Base-by-base conservation (phyloP, 805 yeast species). In the Lipomyces kockii region DNA sequence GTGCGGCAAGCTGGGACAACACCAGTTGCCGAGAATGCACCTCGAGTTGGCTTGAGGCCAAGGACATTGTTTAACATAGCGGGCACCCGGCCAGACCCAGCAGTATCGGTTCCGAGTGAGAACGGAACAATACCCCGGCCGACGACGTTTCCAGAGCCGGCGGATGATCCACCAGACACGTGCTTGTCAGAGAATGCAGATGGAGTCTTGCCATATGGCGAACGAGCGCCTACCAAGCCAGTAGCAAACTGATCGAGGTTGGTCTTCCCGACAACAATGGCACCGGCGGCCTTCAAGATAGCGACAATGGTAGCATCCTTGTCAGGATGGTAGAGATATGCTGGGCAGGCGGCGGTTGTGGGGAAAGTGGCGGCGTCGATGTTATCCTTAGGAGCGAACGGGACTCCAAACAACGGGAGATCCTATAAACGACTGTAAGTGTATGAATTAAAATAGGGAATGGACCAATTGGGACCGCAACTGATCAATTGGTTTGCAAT, bases 1-100 rank as follows among this genome's bases (percentile, higher is more conserved):
- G 97, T 91, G 77, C 89, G 91, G 80, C 99, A 94, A 20, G 98
- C 98, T 17, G 98, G 98, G 6, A 95, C 95, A n/a, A 94, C 97
- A 70, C 99, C 99, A 3, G 82, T 78, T 66, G 96, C 87, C 8
- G 97, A 90, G 74, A 94, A 88, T 0, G 86, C 86, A 64, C 99
- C 99, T 69, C 87, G 87, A 0, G 98, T 88, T 51, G 99, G 98
- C 79, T 94, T 94, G 72, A 95, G 84, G 25, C 98, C 98, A 71
- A 94, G 85, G 73, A 92, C 80, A 79, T 95, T 95, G 83, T 94
- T 94, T 72, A 94, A 83, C 37, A 92, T 94, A 32, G 98, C 98
- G 34, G 99, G 99, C 39, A 94, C 99, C 75, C 99, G 86, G 54
- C 98, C 98, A 5, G 97, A 91, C 27, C 99, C 99, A 9, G 99